Evolutionary conservation across 192 early-diverging fungal genomes (phyloP), one percentile per base, ranked within the genome.

Genomic region (Linnemannia elongata): DNA sequence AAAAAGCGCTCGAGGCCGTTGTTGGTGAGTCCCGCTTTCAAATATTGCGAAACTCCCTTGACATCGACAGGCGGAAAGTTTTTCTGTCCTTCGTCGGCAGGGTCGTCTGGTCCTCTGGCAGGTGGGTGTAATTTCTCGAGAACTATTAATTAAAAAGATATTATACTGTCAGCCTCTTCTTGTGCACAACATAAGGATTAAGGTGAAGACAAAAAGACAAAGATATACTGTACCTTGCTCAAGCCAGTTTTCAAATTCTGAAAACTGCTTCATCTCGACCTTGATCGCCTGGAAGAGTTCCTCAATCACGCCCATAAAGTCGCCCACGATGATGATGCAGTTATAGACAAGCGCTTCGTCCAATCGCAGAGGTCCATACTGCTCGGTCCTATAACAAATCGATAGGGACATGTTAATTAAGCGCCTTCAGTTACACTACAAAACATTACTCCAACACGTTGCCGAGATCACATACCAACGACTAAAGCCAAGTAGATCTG

Each of bases 191-290:
- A 22, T 3, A 20, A 74, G 9, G 47, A 27, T 33, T 33, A 49
- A 5, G 27, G 27, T 35, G 30, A 3, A 33, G 3, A 7, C 36
- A 33, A 4, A 4, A 24, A 39, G 1, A 41, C 20, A 33, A 75
- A 4, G 60, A 12, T 24, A 12, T 1, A 1, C 17, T 52, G 38
- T 76, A 85, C 83, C 78, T 68, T 78, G 83, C 33, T 77, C 83
- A 12, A 85, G 49, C 83, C 83, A 85, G 42, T 85, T 85, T 42
- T 85, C 78, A 74, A 85, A 85, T 39, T 85, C 83, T 52, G 24
- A 10, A 30, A 85, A 85, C 41, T 76, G 78, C 63, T 85, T 85
- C n/a, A 76, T 18, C 41, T 80, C 83, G 44, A 73, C 33, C 49
- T 85, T 79, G 66, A 85, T 52, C 18, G 69, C 83, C 27, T 71